Percentiles rank a stretch among this genome's conserved stretches.
phyloP scores from a whole-genome alignment of 2,329 filamentous ascomycete species.

The Penicillium psychrosexuale region DNA sequence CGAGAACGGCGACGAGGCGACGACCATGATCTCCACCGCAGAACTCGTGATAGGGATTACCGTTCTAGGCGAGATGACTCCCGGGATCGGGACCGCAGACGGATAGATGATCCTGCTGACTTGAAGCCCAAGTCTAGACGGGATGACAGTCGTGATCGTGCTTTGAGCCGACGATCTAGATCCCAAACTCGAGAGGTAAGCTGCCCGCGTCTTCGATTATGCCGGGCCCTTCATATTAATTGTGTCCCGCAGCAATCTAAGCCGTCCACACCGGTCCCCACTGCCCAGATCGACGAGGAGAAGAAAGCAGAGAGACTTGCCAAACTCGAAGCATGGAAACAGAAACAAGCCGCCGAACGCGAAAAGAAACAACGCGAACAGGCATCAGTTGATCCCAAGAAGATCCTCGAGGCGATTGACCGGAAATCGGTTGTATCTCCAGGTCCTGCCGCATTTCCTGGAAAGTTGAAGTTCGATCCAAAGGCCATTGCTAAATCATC shows the following conservation, averaged over 20 bases:
- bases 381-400: constrained; percentile 61
- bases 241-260: constrained; percentile 50
- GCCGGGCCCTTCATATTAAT: constrained; percentile 1
- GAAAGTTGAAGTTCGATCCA: constrained; percentile 86
- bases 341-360: constrained; percentile 73
- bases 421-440: constrained; percentile 61
- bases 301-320: constrained; percentile 78
- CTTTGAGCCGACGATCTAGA: constrained; percentile 49
- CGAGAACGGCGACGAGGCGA: constrained; percentile 62
- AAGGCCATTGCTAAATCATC: constrained; percentile 78
- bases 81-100: constrained; percentile 61
- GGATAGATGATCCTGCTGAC: constrained; percentile 69
- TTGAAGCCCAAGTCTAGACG: constrained; percentile 64
- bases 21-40: constrained; percentile 58
- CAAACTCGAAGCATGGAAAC: constrained; percentile 87
- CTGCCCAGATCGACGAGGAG: constrained; percentile 63
- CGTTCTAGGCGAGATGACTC: constrained; percentile 71
- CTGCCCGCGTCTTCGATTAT: constrained; percentile 11
- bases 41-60: constrained; percentile 67
- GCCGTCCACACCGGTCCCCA: constrained; percentile 43
- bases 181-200: constrained; percentile 58
- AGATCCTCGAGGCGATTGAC: constrained; percentile 70
- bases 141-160: constrained; percentile 61
- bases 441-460: constrained; percentile 60
- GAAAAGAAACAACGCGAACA: constrained; percentile 69